phyloP scores from a whole-genome alignment of 1,139 yeast species.

The Nakaseomyces uthaithaninus region DNA sequence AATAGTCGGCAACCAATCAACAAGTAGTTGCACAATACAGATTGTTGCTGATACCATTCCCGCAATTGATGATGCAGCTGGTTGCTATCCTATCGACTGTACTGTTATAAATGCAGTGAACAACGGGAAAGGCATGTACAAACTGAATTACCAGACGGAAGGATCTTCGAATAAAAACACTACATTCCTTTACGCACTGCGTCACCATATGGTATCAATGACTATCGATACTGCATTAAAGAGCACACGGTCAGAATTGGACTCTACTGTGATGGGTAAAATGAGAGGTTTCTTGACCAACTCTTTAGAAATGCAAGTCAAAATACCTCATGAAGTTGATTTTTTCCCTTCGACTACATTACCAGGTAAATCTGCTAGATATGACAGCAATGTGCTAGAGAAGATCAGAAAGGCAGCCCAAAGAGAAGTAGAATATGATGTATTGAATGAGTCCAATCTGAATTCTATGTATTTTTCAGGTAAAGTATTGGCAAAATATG shows the following conservation, averaged over 20 bases:
- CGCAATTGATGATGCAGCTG: conserved; percentile 50
- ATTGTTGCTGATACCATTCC: conserved; percentile 28
- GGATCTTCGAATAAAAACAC: conserved; percentile 35
- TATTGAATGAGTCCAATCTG: conserved; percentile 49
- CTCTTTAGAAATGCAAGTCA: conserved; percentile 38
- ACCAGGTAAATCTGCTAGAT: conserved; percentile 31
- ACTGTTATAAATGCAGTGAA: conserved; percentile 24
- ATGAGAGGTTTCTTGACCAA: conserved; percentile 53
- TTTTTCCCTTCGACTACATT: conserved; percentile 57
- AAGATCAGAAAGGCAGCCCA: conserved; percentile 43
- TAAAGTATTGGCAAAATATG: conserved; percentile 64
- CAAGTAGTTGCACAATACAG: conserved; percentile 34
- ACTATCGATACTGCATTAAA: conserved; percentile 19
- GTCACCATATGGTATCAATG: conserved; percentile 56
- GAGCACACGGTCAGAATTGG: conserved; percentile 39
- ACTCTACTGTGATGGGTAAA: conserved; percentile 61
- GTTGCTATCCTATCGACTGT: conserved; percentile 37
- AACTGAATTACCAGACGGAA: conserved; percentile 33
- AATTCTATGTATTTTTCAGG: conserved; percentile 76
- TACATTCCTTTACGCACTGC: conserved; percentile 47
- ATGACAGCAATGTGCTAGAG: conserved; percentile 36
- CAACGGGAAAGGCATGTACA: conserved; percentile 31
- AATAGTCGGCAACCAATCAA: conserved; percentile 37
- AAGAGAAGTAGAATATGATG: conserved; percentile 46
- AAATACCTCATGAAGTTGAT: conserved; percentile 43